Evolutionary conservation across 2,329 filamentous ascomycete genomes (phyloP).

Genomic region (Trichophyton verrucosum): DNA sequence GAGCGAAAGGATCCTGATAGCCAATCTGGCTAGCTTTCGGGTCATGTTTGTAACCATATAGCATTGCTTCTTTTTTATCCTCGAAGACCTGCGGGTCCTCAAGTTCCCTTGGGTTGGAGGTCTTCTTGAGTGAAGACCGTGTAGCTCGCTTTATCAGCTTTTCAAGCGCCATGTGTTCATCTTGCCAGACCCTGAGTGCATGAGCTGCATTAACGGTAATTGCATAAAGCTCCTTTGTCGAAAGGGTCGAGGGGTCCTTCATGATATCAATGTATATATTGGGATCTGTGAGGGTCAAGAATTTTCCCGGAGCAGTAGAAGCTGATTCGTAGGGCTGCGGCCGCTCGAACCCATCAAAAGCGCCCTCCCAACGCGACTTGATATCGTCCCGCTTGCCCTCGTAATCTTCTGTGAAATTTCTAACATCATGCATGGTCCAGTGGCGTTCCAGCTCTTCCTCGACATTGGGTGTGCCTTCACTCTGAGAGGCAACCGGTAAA

Average conservation of each 20-base stretch:
- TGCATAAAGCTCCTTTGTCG: conserved; percentile 42
- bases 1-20: conserved; percentile 46
- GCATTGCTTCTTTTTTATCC: conserved; percentile 47
- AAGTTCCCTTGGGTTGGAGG: conserved; percentile 40
- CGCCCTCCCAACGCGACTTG: conserved; percentile 22
- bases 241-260: conserved; percentile 29
- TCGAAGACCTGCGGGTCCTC: conserved; percentile 41
- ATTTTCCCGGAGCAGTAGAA: conserved; percentile 23
- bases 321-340: conserved; percentile 26
- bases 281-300: conserved; percentile 26
- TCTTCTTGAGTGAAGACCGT: conserved; percentile 40
- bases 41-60: conserved; percentile 50
- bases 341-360: conserved; percentile 21
- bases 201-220: conserved; percentile 43
- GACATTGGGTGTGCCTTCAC: conserved; percentile 9
- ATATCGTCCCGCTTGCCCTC: conserved; percentile 22
- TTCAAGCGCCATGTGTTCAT: conserved; percentile 44
- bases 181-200: conserved; percentile 44
- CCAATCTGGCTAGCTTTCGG: conserved; percentile 34
- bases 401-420: conserved; percentile 25
- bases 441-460: conserved; percentile 23
- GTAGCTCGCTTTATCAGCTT: conserved; percentile 37
- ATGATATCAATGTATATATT: conserved; percentile 28
- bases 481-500: background rate
- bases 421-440: conserved; percentile 29